A percentile compares a stretch with the other conserved stretches of the same genome.
These are phyloP conservation scores for Zymoseptoria tritici DNA, from an alignment of 2,329 filamentous ascomycete species.

Conservation along the genomic window DNA sequence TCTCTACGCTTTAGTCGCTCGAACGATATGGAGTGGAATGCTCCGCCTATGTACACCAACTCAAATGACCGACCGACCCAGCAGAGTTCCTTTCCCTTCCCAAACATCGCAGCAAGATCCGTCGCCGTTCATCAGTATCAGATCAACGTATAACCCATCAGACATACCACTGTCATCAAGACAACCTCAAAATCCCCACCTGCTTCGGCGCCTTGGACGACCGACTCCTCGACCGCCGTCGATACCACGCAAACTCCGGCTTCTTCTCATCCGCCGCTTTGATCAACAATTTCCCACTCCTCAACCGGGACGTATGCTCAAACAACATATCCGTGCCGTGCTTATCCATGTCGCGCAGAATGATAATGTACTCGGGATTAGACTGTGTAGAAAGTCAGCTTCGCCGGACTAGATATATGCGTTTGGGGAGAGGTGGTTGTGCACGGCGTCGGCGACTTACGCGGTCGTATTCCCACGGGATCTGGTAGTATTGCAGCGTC, in stretches of 20 bases:
- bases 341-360: constrained; percentile 43
- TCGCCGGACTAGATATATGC: background rate
- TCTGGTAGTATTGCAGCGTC: constrained; percentile 41
- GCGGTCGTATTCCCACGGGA: constrained; percentile 42
- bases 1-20: no score
- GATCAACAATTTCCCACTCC: constrained; percentile 35
- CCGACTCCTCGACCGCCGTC: constrained; percentile 28
- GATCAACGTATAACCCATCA: background rate
- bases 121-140: background rate
- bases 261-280: constrained; percentile 35
- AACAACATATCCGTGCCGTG: constrained; percentile 44
- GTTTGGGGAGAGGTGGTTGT: background rate
- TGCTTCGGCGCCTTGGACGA: constrained; percentile 12
- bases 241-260: constrained; percentile 41
- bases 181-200: constrained; percentile 14
- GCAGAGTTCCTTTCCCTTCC: background rate
- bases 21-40: background rate
- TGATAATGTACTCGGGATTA: constrained; percentile 43
- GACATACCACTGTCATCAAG: background rate
- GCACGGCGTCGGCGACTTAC: constrained; percentile 30
- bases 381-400: constrained; percentile 21
- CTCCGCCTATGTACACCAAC: background rate
- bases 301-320: constrained; percentile 43
- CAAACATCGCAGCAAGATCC: background rate
- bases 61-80: background rate